Percentiles rank a stretch among this genome's conserved stretches.
phyloP scores from a whole-genome alignment of 208 protist species.

The Perkinsela sp. region DNA sequence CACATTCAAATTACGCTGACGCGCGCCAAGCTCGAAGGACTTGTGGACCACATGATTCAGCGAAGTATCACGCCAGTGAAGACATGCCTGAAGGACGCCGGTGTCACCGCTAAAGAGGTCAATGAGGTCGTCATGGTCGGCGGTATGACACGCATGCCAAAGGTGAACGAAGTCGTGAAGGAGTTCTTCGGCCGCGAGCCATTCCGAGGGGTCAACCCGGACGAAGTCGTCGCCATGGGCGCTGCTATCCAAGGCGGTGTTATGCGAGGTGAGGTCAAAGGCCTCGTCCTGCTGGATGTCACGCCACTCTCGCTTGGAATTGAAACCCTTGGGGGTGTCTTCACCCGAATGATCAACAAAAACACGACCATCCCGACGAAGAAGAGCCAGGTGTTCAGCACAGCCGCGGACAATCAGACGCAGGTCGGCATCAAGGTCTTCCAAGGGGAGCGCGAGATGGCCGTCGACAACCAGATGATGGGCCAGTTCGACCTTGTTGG shows the following conservation, averaged over 20 bases:
- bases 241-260: conserved; percentile 91
- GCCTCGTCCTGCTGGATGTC: conserved; percentile 88
- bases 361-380: conserved; percentile 95
- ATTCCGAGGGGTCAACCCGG: conserved; percentile 91
- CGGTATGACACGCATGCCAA: conserved; percentile 89
- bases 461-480: conserved; percentile 71
- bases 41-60: conserved; percentile 29
- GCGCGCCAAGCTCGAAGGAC: conserved; percentile 61
- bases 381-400: conserved; percentile 73
- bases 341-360: conserved; percentile 82
- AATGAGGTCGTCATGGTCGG: conserved; percentile 85
- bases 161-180: conserved; percentile 50
- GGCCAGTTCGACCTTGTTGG: conserved; percentile 72
- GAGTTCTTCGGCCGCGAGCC: conserved; percentile 73
- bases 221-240: conserved; percentile 96
- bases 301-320: conserved; percentile 93
- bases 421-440: conserved; percentile 62
- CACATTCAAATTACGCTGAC: conserved; percentile 64
- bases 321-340: conserved; percentile 84
- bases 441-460: conserved; percentile 74
- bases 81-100: conserved; percentile 44
- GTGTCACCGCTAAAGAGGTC: conserved; percentile 50
- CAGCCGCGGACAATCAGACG: conserved; percentile 41
- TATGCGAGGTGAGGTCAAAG: conserved; percentile 56
- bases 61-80: conserved; percentile 29